Conservation (phyloP, 2,329 filamentous ascomycete species). For the Trichoderma afroharzianum region DNA sequence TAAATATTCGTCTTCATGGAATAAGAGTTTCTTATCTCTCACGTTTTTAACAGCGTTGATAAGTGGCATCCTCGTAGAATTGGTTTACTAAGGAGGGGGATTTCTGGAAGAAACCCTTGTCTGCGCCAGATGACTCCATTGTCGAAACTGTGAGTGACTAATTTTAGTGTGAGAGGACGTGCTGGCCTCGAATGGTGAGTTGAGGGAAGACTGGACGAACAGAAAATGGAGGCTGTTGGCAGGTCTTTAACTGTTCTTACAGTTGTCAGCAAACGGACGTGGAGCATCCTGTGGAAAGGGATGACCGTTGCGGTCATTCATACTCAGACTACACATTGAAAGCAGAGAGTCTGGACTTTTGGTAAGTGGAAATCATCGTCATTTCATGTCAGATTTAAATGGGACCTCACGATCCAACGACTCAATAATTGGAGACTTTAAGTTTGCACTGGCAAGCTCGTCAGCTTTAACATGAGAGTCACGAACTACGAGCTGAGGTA, state of each 20-base stretch:
- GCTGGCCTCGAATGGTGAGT: too few relatives aligned
- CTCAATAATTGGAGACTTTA: background rate
- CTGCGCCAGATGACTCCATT: constrained; percentile 44
- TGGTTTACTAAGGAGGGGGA: constrained; percentile 52
- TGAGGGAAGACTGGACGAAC: background rate
- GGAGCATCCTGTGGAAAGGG: background rate
- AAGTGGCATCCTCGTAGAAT: constrained; percentile 51
- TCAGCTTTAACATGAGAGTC: background rate
- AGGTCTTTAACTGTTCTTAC: background rate
- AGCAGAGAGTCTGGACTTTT: background rate
- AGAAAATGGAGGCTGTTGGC: background rate
- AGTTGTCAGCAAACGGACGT: background rate
- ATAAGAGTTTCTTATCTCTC: constrained; percentile 20
- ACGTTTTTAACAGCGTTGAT: constrained; percentile 51
- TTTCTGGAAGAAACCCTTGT: constrained; percentile 54
- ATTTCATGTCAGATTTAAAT: background rate
- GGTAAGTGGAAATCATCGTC: background rate
- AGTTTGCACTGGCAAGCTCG: background rate
- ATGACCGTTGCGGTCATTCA: background rate
- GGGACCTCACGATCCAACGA: background rate
- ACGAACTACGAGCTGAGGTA: background rate
- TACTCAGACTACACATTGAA: background rate
- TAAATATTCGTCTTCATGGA: background rate
- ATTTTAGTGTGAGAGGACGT: background rate
- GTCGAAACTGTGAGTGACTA: background rate